phyloP scores from a whole-genome alignment of 805 yeast genomes.

The Lachancea cidri region DNA sequence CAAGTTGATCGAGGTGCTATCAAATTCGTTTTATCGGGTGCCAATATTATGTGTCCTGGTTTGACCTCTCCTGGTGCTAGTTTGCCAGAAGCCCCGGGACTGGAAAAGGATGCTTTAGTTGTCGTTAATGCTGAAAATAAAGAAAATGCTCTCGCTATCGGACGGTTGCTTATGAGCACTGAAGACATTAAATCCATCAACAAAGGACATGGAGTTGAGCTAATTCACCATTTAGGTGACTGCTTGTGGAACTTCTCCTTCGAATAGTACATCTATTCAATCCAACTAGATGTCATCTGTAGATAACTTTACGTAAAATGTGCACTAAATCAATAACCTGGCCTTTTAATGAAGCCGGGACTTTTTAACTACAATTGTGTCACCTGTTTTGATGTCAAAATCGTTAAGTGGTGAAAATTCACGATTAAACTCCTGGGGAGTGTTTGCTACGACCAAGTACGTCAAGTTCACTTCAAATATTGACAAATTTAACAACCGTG shows the following conservation, averaged over 20 bases:
- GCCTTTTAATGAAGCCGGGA: not conserved
- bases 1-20: slow-evolving; percentile 96
- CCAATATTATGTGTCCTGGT: slow-evolving; percentile 96
- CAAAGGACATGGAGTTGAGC: slow-evolving; percentile 86
- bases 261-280: slow-evolving; percentile 37
- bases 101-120: slow-evolving; percentile 59
- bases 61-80: slow-evolving; percentile 80
- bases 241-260: slow-evolving; percentile 70
- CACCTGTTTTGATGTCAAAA: slow-evolving; percentile 12
- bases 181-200: slow-evolving; percentile 79
- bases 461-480: slow-evolving; percentile 11
- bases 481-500: slow-evolving; percentile 5
- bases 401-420: slow-evolving; percentile 21
- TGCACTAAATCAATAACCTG: not conserved
- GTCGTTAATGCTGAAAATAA: slow-evolving; percentile 89
- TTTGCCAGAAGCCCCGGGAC: slow-evolving; percentile 66
- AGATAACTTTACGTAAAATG: too few relatives aligned
- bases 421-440: slow-evolving; percentile 10
- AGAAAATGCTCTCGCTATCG: slow-evolving; percentile 84
- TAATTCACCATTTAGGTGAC: slow-evolving; percentile 81
- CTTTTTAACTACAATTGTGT: slow-evolving; percentile 10
- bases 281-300: too few relatives aligned
- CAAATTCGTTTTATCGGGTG: slow-evolving; percentile 91
- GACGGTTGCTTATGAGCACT: slow-evolving; percentile 81
- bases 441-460: slow-evolving; percentile 5